Evolutionary conservation across 1,284 basidiomycete species (phyloP), one percentile per base, ranked within the genome.

Genomic region (Vanrija humicola): DNA sequence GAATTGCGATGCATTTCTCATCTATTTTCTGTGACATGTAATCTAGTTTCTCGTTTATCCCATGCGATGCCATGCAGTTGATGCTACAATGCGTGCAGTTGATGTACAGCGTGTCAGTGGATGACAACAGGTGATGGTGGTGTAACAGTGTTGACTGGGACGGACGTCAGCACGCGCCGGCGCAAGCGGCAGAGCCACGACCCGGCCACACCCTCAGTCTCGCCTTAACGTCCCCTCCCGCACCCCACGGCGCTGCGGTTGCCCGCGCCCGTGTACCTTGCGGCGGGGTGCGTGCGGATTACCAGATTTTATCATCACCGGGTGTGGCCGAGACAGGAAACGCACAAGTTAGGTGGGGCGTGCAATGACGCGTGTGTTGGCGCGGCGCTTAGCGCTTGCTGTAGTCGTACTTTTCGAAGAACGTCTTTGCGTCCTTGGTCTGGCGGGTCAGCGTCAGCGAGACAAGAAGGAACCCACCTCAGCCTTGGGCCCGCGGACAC

Each of bases 341-440:
- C 34, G 34, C 34, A 34, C 34, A 34, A 34, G 34, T 34, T 34
- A 29, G 28, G 34, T 34, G 9, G 34, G 21, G 21, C 21, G 34
- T 34, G 34, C 12, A 15, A 12, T 15, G 9, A 5, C 12, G 14
- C 34, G 34, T 10, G 19, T 21, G 14, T n/a, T n/a, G n/a, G n/a
- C n/a, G 16, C 19, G 25, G 18, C 34, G 34, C 34, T 34, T 39
- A 47, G n/a, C 46, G 40, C 25, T 38, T 28, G 34, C 46, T n/a
- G 48, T 77, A 77, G 55, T 77, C 78, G 58, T 72, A 91, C 88
- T 92, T 92, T 68, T 82, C 85, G 75, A 92, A 97, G 73, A 96
- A 97, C 1, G 83, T 84, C 74, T 93, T 90, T 6, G 89, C 89
- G 69, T 94, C 88, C 15, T 82, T 82, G 6, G 89, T 77, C 77